Conservation (phyloP, 257 asterid species). For the Plectranthus barbatus region DNA sequence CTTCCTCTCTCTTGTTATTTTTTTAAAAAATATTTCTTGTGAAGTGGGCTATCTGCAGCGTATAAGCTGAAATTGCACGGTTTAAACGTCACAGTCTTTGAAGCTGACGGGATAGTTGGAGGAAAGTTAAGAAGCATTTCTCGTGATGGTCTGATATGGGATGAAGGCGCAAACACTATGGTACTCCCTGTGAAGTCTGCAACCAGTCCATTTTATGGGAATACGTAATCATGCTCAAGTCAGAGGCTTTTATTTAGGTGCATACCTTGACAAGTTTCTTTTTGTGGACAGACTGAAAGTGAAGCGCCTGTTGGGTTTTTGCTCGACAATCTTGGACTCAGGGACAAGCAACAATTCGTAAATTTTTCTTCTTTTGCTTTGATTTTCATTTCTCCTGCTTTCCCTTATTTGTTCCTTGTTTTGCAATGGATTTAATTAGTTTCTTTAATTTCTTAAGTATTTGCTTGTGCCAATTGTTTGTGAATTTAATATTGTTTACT, state of each 20-base stretch:
- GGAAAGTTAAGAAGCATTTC: constrained; percentile 71
- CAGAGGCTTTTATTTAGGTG: background rate
- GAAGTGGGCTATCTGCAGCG: constrained; percentile 93
- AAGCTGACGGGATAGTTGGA: constrained; percentile 76
- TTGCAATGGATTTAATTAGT: background rate
- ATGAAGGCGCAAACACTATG: constrained; percentile 97
- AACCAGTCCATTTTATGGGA: constrained; percentile 6
- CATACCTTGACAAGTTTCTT: constrained; percentile 8
- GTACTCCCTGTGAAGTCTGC: constrained; percentile 21
- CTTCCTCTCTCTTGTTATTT: background rate
- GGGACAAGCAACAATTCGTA: constrained; percentile 81
- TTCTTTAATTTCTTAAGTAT: too few species aligned
- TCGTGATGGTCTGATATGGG: constrained; percentile 77
- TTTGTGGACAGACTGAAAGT: constrained; percentile 62
- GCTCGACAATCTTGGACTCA: constrained; percentile 73
- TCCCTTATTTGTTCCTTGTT: background rate
- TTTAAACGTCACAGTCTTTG: constrained; percentile 69
- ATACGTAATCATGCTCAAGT: background rate
- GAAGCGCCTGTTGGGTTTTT: constrained; percentile 64
- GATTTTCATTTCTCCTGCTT: background rate
- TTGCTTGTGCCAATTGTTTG: background rate
- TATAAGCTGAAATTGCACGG: constrained; percentile 78
- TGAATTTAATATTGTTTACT: background rate
- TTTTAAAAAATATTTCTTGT: too few species aligned
- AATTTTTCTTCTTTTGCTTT: constrained; percentile 14